phyloP scores from a whole-genome alignment of 257 asterid species.

The Nicotiana tabacum region DNA sequence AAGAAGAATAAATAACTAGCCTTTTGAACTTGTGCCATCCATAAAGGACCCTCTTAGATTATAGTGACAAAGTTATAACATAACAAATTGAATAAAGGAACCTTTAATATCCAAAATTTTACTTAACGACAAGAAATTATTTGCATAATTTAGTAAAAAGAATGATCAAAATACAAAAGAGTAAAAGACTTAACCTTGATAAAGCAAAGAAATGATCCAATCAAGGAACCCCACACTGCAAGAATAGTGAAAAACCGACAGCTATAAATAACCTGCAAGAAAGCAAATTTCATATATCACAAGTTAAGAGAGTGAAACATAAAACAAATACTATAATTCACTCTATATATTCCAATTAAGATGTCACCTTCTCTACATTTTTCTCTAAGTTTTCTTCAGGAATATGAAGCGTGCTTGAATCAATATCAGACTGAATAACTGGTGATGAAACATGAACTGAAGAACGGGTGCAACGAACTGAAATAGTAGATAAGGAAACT shows the following conservation, averaged over 20 bases:
- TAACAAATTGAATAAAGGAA: no score
- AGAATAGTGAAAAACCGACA: constrained; percentile 88
- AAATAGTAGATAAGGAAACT: constrained; percentile 9
- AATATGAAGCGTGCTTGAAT: background rate
- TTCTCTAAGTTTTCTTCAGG: constrained; percentile 33
- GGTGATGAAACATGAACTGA: constrained; percentile 20
- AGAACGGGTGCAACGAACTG: background rate
- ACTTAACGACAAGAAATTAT: no score
- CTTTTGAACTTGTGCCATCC: no score
- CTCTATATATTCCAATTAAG: no score
- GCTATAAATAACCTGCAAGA: constrained; percentile 64
- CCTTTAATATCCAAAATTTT: background rate
- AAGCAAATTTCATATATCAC: background rate
- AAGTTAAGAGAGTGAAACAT: background rate
- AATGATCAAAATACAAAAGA: background rate
- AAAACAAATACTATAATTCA: no score
- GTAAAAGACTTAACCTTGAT: background rate
- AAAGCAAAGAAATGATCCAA: constrained; percentile 88
- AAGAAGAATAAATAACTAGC: no score
- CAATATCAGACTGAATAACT: constrained; percentile 5
- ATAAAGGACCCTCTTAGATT: no score
- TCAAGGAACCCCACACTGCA: constrained; percentile 85
- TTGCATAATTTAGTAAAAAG: background rate
- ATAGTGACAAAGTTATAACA: no score
- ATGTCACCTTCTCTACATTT: constrained; percentile 61